Base-by-base conservation (phyloP, 495 filamentous ascomycete genomes). In the Echria macrotheca region DNA sequence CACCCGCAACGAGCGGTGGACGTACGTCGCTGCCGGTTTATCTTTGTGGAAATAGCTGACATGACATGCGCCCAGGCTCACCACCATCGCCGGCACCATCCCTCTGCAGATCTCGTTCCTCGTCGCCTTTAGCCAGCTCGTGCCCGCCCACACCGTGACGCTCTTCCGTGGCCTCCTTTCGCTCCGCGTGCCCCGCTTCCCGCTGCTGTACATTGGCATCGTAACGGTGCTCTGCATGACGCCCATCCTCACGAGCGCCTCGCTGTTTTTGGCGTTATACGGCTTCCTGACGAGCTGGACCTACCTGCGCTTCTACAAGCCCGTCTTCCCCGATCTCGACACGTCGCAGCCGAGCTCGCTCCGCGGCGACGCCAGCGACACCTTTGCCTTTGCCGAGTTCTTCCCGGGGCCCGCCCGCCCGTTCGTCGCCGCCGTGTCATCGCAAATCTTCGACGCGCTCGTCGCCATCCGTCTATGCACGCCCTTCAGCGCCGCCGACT, bases 91-190 rank as follows among this genome's bases (percentile, higher is more conserved):
- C 60, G 94, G 94, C 52, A 90, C 87, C 35, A 82, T 95, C 52
- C 81, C 89, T 11, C 76, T 96, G 42, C 91, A 96, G 68, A 88
- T 86, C 25, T 89, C 87, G 51, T 97, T 96, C 72, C 84, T 98
- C 49, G 90, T 98, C 58, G 88, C 93, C 46, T 96, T 97, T 71
- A 96, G 95, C 69, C 94, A 98, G 66, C 87, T 98, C 26, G 88
- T 97, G 17, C 93, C 93, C 22, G 89, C 95, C 61, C 93, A 98
- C 68, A 97, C 93, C n/a, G 91, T 98, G 31, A 87, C 90, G 0
- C 78, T 98, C 53, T 87, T 95, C 70, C 83, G 84, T 53, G 87
- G 88, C 46, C 68, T 95, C 39, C 61, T 98, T 42, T 94, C 91
- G 45, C 79, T 96, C 58, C 89, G 93, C 44, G 89, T 98, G 10